These are phyloP conservation scores for Volvox carteri DNA, from an alignment of 163 green algal species.

Conservation along the genomic window DNA sequence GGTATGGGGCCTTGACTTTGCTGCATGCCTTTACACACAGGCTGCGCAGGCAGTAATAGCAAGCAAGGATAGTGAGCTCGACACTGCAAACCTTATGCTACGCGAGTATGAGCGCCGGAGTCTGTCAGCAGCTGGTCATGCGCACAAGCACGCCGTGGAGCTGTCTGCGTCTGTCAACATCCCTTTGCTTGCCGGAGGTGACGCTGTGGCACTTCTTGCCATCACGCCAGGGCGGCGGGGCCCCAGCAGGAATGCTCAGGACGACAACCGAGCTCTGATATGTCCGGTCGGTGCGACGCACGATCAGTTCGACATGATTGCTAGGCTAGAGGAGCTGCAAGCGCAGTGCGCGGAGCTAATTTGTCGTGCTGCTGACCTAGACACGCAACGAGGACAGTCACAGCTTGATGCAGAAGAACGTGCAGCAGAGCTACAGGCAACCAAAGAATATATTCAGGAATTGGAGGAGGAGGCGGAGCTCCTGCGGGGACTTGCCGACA, in stretches of 20 bases:
- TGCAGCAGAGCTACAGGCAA: constrained; percentile 41
- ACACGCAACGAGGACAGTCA: neutral
- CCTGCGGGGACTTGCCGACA: constrained; percentile 52
- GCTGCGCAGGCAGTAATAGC: constrained; percentile 24
- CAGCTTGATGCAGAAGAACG: neutral
- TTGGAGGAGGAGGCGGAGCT: constrained; percentile 62
- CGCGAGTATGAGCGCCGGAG: constrained; percentile 9
- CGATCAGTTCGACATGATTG: neutral
- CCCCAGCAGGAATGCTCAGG: neutral
- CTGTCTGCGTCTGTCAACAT: neutral
- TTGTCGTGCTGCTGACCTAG: constrained; percentile 10
- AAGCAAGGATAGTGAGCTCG: constrained; percentile 35
- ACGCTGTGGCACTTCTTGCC: neutral
- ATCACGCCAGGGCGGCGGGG: neutral
- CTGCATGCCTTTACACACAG: too few species aligned
- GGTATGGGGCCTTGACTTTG: too few species aligned
- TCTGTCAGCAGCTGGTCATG: neutral
- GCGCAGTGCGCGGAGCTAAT: constrained; percentile 32
- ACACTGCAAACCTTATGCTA: constrained; percentile 49
- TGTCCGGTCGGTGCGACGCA: neutral
- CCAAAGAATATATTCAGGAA: constrained; percentile 59
- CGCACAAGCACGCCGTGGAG: neutral
- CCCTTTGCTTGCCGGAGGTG: neutral
- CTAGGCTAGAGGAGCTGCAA: constrained; percentile 31
- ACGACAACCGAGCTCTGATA: neutral